Percentiles rank a stretch among this genome's conserved stretches.
Evolutionary conservation across 2,329 filamentous ascomycete species (phyloP).

Genomic region (Chaetomium strumarium): DNA sequence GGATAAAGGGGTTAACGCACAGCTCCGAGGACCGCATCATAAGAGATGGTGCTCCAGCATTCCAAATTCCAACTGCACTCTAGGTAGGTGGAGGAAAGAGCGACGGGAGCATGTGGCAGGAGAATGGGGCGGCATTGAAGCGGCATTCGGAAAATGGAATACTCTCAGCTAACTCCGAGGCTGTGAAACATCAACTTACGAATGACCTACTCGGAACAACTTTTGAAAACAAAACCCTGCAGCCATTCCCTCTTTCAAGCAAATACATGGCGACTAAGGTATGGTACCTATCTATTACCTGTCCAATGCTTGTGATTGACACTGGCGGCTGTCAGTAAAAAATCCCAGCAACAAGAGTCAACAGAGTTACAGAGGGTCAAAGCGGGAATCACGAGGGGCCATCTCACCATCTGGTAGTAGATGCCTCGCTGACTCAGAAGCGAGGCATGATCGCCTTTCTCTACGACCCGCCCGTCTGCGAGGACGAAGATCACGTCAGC

Average conservation of each 20-base stretch:
- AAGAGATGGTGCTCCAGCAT: constrained; percentile 2
- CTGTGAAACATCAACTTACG: too few species aligned
- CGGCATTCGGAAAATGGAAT: too few species aligned
- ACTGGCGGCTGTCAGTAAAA: constrained; percentile 31
- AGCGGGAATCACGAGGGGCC: constrained; percentile 7
- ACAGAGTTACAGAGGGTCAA: not conserved
- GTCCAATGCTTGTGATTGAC: constrained; percentile 53
- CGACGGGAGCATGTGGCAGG: too few species aligned
- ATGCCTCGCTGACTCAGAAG: constrained; percentile 45
- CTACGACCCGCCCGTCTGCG: constrained; percentile 56
- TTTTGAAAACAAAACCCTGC: too few species aligned
- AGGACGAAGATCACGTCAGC: constrained; percentile 74
- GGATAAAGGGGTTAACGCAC: constrained; percentile 7
- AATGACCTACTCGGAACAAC: too few species aligned
- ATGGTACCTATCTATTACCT: constrained; percentile 27
- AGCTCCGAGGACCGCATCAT: not conserved
- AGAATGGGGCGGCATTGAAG: too few species aligned
- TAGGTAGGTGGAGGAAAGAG: too few species aligned
- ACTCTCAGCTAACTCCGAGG: too few species aligned
- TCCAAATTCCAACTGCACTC: too few species aligned
- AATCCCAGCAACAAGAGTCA: not conserved
- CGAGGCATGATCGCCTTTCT: constrained; percentile 47
- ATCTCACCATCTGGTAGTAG: constrained; percentile 54
- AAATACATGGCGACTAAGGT: too few species aligned
- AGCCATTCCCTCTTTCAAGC: too few species aligned